These are phyloP conservation scores for Tremella fuciformis DNA, from an alignment of 768 basidiomycete species.

Conservation along the genomic window DNA sequence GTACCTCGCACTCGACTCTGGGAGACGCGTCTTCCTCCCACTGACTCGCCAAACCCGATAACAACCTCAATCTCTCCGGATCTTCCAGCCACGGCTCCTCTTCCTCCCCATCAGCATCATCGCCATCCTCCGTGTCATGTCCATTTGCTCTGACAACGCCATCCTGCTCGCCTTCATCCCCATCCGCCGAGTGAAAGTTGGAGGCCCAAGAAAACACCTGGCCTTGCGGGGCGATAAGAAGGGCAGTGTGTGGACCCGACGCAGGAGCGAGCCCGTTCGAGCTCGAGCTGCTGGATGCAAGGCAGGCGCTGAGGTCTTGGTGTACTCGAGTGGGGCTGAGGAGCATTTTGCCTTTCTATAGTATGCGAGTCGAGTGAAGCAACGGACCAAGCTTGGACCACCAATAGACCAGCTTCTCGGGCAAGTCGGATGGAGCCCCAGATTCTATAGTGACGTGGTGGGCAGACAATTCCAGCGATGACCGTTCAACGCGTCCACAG, in stretches of 20 bases:
- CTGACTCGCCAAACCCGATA: constrained; percentile 40
- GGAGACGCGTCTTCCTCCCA: constrained; percentile 36
- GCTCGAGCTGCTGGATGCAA: background rate
- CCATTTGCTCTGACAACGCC: constrained; percentile 7
- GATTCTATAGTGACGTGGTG: too few relatives aligned
- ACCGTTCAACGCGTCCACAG: too few relatives aligned
- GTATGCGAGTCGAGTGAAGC: too few relatives aligned
- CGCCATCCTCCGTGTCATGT: background rate
- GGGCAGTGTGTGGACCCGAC: constrained; percentile 31
- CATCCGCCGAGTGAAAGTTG: constrained; percentile 13
- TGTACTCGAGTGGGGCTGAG: constrained; percentile 1
- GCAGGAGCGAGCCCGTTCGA: background rate
- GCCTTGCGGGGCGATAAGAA: constrained; percentile 38
- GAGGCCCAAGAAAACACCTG: constrained; percentile 29
- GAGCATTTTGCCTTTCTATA: background rate
- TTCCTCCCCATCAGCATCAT: constrained; percentile 12
- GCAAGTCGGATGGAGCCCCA: too few relatives aligned
- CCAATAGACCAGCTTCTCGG: too few relatives aligned
- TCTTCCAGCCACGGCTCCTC: constrained; percentile 41
- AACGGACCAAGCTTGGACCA: too few relatives aligned
- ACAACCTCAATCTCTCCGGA: constrained; percentile 37
- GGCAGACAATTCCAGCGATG: too few relatives aligned
- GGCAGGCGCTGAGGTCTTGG: background rate
- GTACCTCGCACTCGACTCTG: constrained; percentile 44
- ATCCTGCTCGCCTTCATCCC: constrained; percentile 32